Evolutionary conservation across 2,329 filamentous ascomycete genomes (phyloP).

Genomic region (Chaetomiaceae sp.): DNA sequence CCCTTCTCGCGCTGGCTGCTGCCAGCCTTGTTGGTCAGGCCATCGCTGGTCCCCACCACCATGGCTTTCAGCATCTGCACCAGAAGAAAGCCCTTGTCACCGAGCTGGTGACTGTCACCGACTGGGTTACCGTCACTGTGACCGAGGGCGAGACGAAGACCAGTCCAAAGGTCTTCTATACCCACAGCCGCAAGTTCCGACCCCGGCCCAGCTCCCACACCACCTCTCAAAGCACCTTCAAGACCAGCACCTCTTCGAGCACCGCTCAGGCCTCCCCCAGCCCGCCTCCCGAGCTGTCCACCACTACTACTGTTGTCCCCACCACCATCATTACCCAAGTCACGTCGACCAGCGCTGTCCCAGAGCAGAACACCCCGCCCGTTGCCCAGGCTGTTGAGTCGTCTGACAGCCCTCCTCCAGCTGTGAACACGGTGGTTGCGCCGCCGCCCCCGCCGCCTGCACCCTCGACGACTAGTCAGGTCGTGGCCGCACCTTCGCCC

Average conservation of each 20-base stretch:
- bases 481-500: background rate
- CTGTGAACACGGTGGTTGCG: conserved; percentile 11
- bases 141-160: conserved; percentile 27
- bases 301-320: conserved; percentile 9
- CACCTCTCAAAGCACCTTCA: conserved; percentile 2
- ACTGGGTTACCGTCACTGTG: conserved; percentile 42
- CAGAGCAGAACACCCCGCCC: conserved; percentile 16
- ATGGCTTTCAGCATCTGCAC: conserved; percentile 34
- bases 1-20: conserved; percentile 38
- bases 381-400: background rate
- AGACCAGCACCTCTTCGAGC: background rate
- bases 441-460: conserved; percentile 13
- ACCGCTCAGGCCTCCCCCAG: conserved; percentile 13
- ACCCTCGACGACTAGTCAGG: conserved; percentile 2
- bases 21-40: conserved; percentile 41
- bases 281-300: conserved; percentile 11
- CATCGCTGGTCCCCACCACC: conserved; percentile 40
- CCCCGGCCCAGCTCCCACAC: conserved; percentile 6
- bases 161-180: conserved; percentile 21
- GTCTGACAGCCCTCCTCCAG: conserved; percentile 1
- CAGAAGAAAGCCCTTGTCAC: conserved; percentile 33
- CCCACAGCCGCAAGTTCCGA: conserved; percentile 13
- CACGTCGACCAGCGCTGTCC: conserved; percentile 7
- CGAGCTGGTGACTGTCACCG: conserved; percentile 33
- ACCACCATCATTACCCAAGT: conserved; percentile 23